A percentile compares a stretch with the other conserved stretches of the same genome.
Conservation (phyloP, 73 alveolate genomes). For the Paraurostyla sp. region DNA sequence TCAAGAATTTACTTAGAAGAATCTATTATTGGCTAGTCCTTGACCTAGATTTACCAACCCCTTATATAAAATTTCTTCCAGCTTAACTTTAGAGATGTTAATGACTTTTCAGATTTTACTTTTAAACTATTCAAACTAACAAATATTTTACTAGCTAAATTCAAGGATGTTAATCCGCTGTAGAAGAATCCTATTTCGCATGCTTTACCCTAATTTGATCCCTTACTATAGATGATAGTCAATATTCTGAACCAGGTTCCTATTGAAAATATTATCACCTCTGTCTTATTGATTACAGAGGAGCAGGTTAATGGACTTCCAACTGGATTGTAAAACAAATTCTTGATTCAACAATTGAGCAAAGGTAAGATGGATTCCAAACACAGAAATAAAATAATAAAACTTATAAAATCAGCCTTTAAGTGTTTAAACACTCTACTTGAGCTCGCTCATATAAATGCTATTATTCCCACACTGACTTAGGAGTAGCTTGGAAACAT, state of each 20-base stretch:
- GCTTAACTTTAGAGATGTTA: not conserved
- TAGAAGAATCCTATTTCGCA: not conserved
- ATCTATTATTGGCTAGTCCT: not conserved
- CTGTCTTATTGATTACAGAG: not conserved
- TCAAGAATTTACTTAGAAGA: not conserved
- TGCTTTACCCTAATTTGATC: conserved; percentile 8
- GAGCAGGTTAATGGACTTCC: not conserved
- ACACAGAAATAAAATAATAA: not conserved
- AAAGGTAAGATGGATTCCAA: not conserved
- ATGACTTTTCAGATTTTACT: not conserved
- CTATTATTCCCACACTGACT: not conserved
- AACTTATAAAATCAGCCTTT: not conserved
- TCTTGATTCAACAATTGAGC: not conserved
- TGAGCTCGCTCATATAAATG: not conserved
- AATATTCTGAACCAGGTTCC: not conserved
- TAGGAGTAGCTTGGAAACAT: not conserved
- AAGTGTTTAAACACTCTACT: conserved; percentile 9
- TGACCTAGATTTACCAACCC: not conserved
- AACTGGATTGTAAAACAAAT: conserved; percentile 1
- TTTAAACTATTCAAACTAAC: conserved; percentile 9
- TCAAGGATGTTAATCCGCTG: conserved; percentile 3
- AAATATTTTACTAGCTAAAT: not conserved
- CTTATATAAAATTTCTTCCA: not conserved
- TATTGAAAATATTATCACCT: not conserved
- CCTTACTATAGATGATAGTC: not conserved